Percentiles rank a stretch among this genome's conserved stretches.
Conservation (phyloP, 257 asterid genomes). For the Gentiana macrophylla region DNA sequence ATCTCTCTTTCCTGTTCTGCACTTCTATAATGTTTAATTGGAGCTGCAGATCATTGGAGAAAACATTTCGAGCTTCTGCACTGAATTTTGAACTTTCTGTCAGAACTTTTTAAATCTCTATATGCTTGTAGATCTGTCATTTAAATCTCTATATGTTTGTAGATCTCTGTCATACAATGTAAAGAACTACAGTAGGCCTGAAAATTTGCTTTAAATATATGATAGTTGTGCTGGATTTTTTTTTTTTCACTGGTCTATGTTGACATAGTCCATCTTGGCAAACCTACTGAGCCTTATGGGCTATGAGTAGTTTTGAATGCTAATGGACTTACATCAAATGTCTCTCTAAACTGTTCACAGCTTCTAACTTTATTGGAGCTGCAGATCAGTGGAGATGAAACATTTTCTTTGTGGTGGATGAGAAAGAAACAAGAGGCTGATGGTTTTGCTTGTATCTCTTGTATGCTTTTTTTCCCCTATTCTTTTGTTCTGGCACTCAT, state of each 20-base stretch:
- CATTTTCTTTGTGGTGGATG: constrained; percentile 1
- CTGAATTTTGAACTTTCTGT: too few species aligned
- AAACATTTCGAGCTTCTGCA: constrained; percentile 9
- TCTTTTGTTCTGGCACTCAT: neutral
- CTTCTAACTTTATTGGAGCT: constrained; percentile 30
- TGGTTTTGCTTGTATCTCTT: neutral
- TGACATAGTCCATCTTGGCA: constrained; percentile 51
- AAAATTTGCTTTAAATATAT: too few species aligned
- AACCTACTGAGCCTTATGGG: constrained; percentile 26
- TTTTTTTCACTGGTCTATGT: too few species aligned
- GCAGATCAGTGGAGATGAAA: constrained; percentile 42
- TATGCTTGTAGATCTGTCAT: too few species aligned
- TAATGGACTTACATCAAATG: constrained; percentile 38
- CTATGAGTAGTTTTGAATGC: constrained; percentile 54
- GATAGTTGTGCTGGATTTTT: too few species aligned
- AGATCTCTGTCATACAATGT: too few species aligned
- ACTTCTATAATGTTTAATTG: constrained; percentile 17
- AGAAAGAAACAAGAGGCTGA: neutral
- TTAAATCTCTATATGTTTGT: too few species aligned
- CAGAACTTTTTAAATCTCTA: too few species aligned
- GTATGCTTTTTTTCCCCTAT: neutral
- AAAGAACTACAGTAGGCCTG: too few species aligned
- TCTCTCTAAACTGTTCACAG: constrained; percentile 35
- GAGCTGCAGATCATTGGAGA: constrained; percentile 45
- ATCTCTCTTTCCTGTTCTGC: constrained; percentile 35